These are phyloP conservation scores for Pseudocercospora pini-densiflorae DNA, from an alignment of 2,329 filamentous ascomycete genomes.

Conservation along the genomic window DNA sequence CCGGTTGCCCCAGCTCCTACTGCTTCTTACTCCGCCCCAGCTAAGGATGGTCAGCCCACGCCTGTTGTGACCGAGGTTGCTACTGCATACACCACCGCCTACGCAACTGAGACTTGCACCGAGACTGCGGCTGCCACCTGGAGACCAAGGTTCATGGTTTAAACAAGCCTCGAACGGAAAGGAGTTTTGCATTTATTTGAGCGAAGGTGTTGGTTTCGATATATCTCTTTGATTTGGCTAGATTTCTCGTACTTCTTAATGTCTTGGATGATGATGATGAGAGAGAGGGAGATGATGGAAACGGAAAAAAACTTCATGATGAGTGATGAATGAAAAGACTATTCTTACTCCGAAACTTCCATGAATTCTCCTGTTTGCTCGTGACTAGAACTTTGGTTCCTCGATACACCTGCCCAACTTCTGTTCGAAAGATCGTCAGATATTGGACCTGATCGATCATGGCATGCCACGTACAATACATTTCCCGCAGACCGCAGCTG, in stretches of 20 bases:
- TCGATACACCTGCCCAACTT: neutral
- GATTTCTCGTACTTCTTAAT: neutral
- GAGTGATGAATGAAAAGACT: neutral
- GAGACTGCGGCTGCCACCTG: constrained; percentile 3
- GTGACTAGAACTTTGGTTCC: neutral
- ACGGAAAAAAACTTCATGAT: neutral
- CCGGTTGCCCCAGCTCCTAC: neutral
- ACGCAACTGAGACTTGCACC: constrained; percentile 1
- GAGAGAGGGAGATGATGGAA: neutral
- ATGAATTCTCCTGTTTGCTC: no score
- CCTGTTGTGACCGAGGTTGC: neutral
- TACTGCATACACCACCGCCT: neutral
- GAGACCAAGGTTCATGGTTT: neutral
- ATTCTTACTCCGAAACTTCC: neutral
- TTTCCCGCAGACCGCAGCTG: neutral
- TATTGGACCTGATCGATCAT: neutral
- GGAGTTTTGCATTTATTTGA: neutral
- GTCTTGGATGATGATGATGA: neutral
- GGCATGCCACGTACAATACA: neutral
- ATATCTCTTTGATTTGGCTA: neutral
- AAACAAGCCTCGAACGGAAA: neutral
- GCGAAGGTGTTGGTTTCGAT: neutral
- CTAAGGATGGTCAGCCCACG: neutral
- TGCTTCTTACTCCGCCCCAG: neutral
- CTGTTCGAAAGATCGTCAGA: neutral